These are phyloP conservation scores for Nicotiana knightiana DNA, from an alignment of 257 asterid species.

Conservation along the genomic window DNA sequence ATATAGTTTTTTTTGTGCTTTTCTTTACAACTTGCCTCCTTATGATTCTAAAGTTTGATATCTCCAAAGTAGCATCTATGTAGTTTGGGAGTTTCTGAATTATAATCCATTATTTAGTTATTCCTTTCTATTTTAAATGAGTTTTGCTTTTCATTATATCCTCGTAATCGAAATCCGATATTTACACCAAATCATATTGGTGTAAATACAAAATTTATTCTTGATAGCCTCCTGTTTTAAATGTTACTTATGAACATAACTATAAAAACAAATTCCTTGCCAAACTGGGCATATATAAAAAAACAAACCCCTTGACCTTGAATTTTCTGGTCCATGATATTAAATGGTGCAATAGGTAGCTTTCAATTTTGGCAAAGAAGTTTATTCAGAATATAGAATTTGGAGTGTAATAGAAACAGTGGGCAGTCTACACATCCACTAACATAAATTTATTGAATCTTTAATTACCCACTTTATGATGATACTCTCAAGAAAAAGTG, in stretches of 20 bases:
- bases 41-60: neutral
- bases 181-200: neutral
- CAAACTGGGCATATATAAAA: neutral
- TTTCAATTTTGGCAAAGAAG: neutral
- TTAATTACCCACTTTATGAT: neutral
- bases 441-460: no score
- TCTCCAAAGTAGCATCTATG: neutral
- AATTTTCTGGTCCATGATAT: neutral
- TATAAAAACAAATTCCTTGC: neutral
- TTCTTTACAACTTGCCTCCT: no score
- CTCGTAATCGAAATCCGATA: neutral
- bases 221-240: neutral
- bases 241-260: neutral
- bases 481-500: neutral
- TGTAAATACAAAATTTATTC: neutral
- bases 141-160: neutral
- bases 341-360: neutral
- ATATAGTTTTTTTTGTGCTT: neutral
- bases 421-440: no score
- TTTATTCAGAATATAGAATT: neutral
- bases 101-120: neutral
- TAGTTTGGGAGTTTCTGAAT: conserved; percentile 5
- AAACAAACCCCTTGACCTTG: neutral
- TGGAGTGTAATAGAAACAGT: neutral
- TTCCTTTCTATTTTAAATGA: neutral